Evolutionary conservation across 2,329 filamentous ascomycete genomes (phyloP).

Genomic region (Neodidymelliopsis sp.): DNA sequence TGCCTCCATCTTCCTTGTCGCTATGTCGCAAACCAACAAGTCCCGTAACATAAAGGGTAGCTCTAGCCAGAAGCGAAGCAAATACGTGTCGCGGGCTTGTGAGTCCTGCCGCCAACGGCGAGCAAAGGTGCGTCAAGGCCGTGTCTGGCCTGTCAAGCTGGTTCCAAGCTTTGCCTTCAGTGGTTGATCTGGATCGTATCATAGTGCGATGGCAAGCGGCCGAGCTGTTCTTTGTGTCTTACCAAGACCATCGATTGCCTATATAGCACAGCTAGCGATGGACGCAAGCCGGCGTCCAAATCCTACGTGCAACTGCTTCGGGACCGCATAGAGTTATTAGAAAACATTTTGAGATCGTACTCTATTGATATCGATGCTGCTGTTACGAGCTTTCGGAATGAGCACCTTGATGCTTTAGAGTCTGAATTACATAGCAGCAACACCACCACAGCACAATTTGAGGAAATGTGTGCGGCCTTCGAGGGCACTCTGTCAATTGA

Average conservation of each 20-base stretch:
- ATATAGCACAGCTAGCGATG: conserved; percentile 40
- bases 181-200: background rate
- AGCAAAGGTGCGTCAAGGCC: conserved; percentile 42
- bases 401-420: background rate
- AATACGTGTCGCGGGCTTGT: conserved; percentile 62
- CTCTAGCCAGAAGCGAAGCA: conserved; percentile 51
- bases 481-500: conserved; percentile 44
- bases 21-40: background rate
- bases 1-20: background rate
- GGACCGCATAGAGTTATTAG: conserved; percentile 43
- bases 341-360: conserved; percentile 37
- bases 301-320: conserved; percentile 48
- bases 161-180: background rate
- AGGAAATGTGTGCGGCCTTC: conserved; percentile 25
- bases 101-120: conserved; percentile 49
- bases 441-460: background rate
- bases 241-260: conserved; percentile 40
- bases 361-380: conserved; percentile 43
- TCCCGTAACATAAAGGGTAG: background rate
- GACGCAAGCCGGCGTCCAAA: conserved; percentile 46
- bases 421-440: background rate
- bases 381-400: conserved; percentile 16
- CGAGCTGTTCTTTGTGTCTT: conserved; percentile 42
- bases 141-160: too few relatives aligned
- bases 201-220: conserved; percentile 46